Base-by-base conservation (phyloP, 495 filamentous ascomycete species). In the Chaetomium fimeti region DNA sequence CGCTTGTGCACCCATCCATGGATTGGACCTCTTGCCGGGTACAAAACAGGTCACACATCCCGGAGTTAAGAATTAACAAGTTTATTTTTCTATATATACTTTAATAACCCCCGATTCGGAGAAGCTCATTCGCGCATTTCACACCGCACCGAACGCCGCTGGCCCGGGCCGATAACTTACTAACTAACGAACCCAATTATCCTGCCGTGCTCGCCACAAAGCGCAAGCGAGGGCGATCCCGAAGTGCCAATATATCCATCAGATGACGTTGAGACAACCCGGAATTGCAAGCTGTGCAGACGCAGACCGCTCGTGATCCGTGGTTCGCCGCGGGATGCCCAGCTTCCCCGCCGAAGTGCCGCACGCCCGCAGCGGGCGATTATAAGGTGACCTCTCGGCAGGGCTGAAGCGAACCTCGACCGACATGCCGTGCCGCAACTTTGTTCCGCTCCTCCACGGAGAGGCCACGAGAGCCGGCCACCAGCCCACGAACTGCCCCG, bases 231-330 rank as follows among this genome's bases (percentile, higher is more conserved):
- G 28, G 16, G n/a, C 16, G 51, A 32, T 54, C 28, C 13, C 49
- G 32, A 27, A 52, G 24, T 28, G 20, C n/a, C n/a, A 55, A 11
- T 15, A 11, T 42, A 32, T 15, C 38, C 24, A 22, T 22, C 20
- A 27, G 57, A 60, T 60, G 57, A 60, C 57, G 57, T 60, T 25
- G 48, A 12, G 18, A 49, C 45, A 49, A 22, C 57, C 27, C 40
- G 43, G 16, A 12, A 36, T 60, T 24, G 18, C n/a, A 22, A 36
- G 58, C 8, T 7, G 12, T 3, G 47, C 25, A 11, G 27, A 47
- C 28, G 28, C 58, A 48, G 29, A 20, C 57, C 47, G 24, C 42
- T n/a, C 20, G 2, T 42, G 3, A 25, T 8, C 54, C 16, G 12
- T 57, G 54, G 13, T 40, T 38, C n/a, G 16, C 18, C 20, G 1